These are phyloP conservation scores for Rutstroemia sp. DNA, from an alignment of 2,329 filamentous ascomycete genomes.

Conservation along the genomic window DNA sequence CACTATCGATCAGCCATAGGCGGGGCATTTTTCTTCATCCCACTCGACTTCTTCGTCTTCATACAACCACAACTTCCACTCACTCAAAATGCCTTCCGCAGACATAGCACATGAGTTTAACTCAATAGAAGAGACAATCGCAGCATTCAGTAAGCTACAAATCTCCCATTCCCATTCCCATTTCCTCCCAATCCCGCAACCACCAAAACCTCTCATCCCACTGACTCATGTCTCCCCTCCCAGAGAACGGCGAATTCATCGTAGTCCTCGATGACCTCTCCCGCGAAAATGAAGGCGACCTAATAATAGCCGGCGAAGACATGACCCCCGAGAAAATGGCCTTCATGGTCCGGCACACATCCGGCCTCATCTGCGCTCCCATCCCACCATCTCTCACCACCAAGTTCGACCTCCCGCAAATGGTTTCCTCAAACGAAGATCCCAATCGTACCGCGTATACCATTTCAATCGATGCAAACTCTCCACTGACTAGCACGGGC, in stretches of 20 bases:
- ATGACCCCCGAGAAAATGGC: slow-evolving; percentile 87
- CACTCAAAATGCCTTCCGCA: slow-evolving; percentile 25
- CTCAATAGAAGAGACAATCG: slow-evolving; percentile 56
- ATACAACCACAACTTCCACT: not conserved
- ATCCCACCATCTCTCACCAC: slow-evolving; percentile 62
- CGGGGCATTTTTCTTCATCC: slow-evolving; percentile 8
- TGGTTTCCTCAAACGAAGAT: slow-evolving; percentile 72
- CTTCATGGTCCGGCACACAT: slow-evolving; percentile 88
- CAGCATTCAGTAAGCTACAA: slow-evolving; percentile 51
- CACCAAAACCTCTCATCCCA: not conserved
- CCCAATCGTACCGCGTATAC: slow-evolving; percentile 91
- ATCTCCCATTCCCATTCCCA: not conserved
- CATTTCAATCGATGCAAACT: slow-evolving; percentile 73
- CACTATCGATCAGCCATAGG: slow-evolving; percentile 3
- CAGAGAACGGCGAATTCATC: slow-evolving; percentile 82
- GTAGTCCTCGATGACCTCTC: slow-evolving; percentile 87
- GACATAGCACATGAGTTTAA: slow-evolving; percentile 43
- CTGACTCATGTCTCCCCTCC: slow-evolving; percentile 10
- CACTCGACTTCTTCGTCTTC: not conserved
- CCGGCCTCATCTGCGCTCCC: slow-evolving; percentile 87
- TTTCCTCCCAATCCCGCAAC: slow-evolving; percentile 5
- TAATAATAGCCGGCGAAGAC: slow-evolving; percentile 85
- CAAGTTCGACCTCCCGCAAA: slow-evolving; percentile 73
- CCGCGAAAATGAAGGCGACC: slow-evolving; percentile 96
- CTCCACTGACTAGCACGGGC: slow-evolving; percentile 72